Evolutionary conservation across 768 basidiomycete genomes (phyloP), one percentile per base, ranked within the genome.

Genomic region (Tephrocybe sp.): DNA sequence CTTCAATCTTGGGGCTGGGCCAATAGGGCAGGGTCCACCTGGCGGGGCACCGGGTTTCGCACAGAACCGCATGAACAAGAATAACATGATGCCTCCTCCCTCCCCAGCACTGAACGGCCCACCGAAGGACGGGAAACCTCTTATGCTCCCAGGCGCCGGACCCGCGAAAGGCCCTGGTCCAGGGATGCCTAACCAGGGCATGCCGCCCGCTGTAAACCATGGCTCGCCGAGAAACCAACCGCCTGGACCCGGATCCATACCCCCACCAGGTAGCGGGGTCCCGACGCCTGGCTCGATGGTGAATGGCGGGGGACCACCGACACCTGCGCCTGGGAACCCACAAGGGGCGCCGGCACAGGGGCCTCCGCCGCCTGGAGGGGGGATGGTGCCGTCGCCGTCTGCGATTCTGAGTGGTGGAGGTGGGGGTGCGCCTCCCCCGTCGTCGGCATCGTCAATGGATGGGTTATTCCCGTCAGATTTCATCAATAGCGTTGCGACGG

Each of bases 61-160:
- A 2, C 53, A 43, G 7, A 68, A 17, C 60, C 66, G 68, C 53
- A 66, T 66, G 49, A 68, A 54, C 20, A 71, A 62, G 56, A 67
- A 62, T 41, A 63, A 65, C 43, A 80, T 79, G 77, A 70, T 73
- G 64, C 80, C 80, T 0, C 80, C 77, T 10, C 77, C 80, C 4
- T 80, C 80, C 5, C 78, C 82, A 35, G 74, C 71, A 1, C 70
- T 70, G 57, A 62, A 61, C 26, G 62, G 59, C 9, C 57, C 60
- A n/a, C 52, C 58, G 9, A 65, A 68, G 48, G 68, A 68, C 53
- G 56, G 56, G 36, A 60, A 43, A 60, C 60, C 45, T 1, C 42
- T 46, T 16, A 5, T 42, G 49, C 39, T 46, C 31, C 22, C 44
- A 4, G 44, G 38, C 3, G 41, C 52, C 52, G 7, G 33, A 35